phyloP scores from a whole-genome alignment of 441 rosid species.

The Erodium moschatum region DNA sequence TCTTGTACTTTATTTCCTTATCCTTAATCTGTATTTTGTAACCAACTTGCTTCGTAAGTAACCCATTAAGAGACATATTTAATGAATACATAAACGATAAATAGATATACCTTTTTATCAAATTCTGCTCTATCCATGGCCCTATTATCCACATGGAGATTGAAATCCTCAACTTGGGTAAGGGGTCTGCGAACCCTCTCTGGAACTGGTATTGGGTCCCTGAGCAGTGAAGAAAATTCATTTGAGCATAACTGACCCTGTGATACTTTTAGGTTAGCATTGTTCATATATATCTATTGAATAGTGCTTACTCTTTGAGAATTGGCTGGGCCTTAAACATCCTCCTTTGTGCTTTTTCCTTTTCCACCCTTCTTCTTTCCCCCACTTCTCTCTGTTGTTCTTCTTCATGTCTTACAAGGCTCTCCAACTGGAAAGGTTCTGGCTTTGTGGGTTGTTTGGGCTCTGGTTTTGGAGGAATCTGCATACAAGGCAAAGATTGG shows the following conservation, averaged over 20 bases:
- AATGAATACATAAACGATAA: background rate
- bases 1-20: conserved; percentile 70
- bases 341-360: conserved; percentile 66
- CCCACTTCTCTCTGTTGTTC: conserved; percentile 76
- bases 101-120: conserved; percentile 59
- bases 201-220: conserved; percentile 85
- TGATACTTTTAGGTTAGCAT: too few relatives aligned
- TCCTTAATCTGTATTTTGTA: conserved; percentile 45
- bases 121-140: conserved; percentile 81
- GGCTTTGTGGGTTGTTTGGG: conserved; percentile 77
- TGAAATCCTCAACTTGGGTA: conserved; percentile 65
- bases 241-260: too few relatives aligned
- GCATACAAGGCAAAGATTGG: conserved; percentile 9
- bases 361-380: conserved; percentile 59
- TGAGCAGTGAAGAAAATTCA: conserved; percentile 11
- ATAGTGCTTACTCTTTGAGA: conserved; percentile 51
- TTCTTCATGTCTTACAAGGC: conserved; percentile 79
- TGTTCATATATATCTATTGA: too few relatives aligned
- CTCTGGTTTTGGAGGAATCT: conserved; percentile 79
- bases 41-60: conserved; percentile 21
- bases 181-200: conserved; percentile 81
- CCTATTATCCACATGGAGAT: conserved; percentile 60
- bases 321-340: conserved; percentile 73
- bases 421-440: conserved; percentile 82
- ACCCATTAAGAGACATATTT: background rate